A percentile compares a stretch with the other conserved stretches of the same genome.
phyloP scores from a whole-genome alignment of 441 rosid genomes.

The Pelargonium australe region DNA sequence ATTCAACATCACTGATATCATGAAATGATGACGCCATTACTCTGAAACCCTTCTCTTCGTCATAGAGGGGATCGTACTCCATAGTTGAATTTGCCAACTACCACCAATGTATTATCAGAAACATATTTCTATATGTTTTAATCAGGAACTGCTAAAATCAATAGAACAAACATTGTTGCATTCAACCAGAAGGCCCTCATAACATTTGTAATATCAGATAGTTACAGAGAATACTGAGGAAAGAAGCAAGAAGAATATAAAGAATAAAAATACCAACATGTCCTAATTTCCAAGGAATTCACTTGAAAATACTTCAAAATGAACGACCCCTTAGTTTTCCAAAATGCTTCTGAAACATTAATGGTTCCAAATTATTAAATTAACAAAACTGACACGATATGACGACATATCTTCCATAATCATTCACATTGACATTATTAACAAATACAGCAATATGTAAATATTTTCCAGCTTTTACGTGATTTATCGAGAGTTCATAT shows the following conservation, averaged over 20 bases:
- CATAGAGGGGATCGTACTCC: constrained; percentile 78
- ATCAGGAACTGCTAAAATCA: neutral
- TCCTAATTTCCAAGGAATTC: too few species aligned
- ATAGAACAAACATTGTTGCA: neutral
- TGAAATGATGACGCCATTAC: constrained; percentile 91
- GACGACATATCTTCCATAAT: neutral
- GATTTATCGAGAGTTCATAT: neutral
- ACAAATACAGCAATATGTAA: neutral
- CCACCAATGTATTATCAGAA: constrained; percentile 18
- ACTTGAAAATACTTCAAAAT: too few species aligned
- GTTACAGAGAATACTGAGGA: neutral
- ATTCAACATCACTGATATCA: constrained; percentile 85
- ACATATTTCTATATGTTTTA: neutral
- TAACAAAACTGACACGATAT: neutral
- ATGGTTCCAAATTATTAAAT: neutral
- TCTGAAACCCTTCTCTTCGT: constrained; percentile 63
- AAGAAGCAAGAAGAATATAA: too few species aligned
- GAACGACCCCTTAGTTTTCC: too few species aligned
- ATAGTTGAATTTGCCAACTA: constrained; percentile 71
- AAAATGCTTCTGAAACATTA: too few species aligned
- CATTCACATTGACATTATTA: neutral
- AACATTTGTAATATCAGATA: neutral
- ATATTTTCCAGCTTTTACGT: neutral
- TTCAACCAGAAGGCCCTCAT: neutral
- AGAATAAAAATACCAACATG: too few species aligned